Evolutionary conservation across 2,329 filamentous ascomycete genomes (phyloP).

Genomic region (Fusarium cyanostomum): DNA sequence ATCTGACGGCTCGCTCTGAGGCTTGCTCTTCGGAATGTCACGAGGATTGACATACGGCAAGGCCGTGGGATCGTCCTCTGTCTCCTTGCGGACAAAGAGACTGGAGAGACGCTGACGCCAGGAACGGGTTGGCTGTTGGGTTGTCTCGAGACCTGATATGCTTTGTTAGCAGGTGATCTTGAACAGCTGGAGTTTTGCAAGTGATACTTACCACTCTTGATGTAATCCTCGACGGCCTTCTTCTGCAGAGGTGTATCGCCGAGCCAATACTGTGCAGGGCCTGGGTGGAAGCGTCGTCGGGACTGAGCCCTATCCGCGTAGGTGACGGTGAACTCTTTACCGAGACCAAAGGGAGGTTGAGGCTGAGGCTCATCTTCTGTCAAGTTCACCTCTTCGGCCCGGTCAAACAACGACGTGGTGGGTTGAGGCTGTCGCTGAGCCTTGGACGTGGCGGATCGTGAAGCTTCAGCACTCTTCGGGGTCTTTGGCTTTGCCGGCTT

Average conservation of each 20-base stretch:
- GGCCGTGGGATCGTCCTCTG: slow-evolving; percentile 20
- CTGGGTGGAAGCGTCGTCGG: slow-evolving; percentile 38
- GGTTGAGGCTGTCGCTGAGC: not conserved
- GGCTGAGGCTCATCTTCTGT: not conserved
- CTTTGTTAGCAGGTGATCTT: not conserved
- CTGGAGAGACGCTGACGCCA: slow-evolving; percentile 20
- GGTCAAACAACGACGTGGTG: not conserved
- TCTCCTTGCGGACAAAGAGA: slow-evolving; percentile 6
- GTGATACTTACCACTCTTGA: slow-evolving; percentile 34
- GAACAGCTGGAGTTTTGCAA: not conserved
- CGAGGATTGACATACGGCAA: slow-evolving; percentile 32
- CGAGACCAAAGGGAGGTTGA: slow-evolving; percentile 2
- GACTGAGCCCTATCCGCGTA: slow-evolving; percentile 27
- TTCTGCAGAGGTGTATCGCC: slow-evolving; percentile 46
- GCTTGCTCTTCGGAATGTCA: slow-evolving; percentile 31
- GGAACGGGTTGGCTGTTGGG: not conserved
- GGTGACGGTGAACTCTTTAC: slow-evolving; percentile 16
- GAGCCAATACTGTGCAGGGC: slow-evolving; percentile 40
- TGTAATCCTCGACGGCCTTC: slow-evolving; percentile 35
- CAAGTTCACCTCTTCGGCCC: not conserved
- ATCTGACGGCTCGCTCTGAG: not conserved
- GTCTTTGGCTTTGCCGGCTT: not conserved
- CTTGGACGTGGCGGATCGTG: not conserved
- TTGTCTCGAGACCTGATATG: slow-evolving; percentile 24
- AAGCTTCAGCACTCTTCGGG: too few species aligned